Evolutionary conservation across 495 filamentous ascomycete genomes (phyloP).

Genomic region (Penicillium antarcticum): DNA sequence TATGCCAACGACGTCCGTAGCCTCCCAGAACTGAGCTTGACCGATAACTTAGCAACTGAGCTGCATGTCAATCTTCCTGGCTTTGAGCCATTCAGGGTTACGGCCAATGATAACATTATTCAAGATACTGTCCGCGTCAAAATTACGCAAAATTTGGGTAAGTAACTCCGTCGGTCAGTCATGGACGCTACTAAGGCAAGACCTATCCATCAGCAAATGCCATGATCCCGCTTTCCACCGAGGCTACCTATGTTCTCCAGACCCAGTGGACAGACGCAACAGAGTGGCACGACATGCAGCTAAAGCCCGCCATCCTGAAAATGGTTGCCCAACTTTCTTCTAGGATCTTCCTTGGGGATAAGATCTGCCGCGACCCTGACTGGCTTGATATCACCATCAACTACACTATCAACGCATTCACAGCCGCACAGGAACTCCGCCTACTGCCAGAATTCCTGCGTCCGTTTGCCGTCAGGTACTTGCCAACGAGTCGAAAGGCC

Average conservation of each 20-base stretch:
- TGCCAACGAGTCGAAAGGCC: conserved; percentile 3
- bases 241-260: background rate
- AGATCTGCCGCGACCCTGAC: conserved; percentile 37
- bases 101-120: background rate
- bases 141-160: conserved; percentile 1
- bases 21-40: background rate
- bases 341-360: conserved; percentile 43
- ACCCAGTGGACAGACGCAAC: background rate
- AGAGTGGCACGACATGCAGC: conserved; percentile 17
- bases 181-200: background rate
- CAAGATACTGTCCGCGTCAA: background rate
- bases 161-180: background rate
- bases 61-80: conserved; percentile 1
- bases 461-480: conserved; percentile 24
- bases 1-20: conserved; percentile 6
- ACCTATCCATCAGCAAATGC: background rate
- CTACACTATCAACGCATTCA: conserved; percentile 38
- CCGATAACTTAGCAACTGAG: background rate
- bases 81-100: background rate
- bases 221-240: background rate
- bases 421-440: conserved; percentile 27
- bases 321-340: conserved; percentile 46
- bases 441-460: conserved; percentile 33
- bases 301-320: conserved; percentile 33
- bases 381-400: conserved; percentile 37